Base-by-base conservation (phyloP, 306 rosid species). In the Lathyrus tuberosus region DNA sequence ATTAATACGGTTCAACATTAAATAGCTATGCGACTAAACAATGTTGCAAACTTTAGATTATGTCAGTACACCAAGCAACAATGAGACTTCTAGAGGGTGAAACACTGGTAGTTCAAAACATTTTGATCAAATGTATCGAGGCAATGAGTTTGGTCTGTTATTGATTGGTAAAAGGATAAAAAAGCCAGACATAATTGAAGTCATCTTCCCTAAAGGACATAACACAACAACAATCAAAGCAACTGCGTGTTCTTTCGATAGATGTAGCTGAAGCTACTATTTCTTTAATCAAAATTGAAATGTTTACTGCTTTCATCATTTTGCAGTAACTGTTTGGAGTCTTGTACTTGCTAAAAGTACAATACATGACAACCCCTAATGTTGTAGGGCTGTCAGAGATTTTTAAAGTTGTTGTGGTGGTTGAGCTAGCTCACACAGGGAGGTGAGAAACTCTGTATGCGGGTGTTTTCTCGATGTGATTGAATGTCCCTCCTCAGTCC, bases 91-190 rank as follows among this genome's bases (percentile, higher is more conserved):
- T 37, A 22, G 54, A 53, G 22, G 41, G 15, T 44, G 66, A 56
- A 31, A 53, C 17, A 30, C 30, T 40, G 62, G 44, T 17, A 40
- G 43, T 58, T 72, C 44, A 42, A 47, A 48, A 65, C 63, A 47
- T 38, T 26, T 58, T 31, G 40, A 72, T 16, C 24, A 30, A 72
- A 73, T 51, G 37, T 5, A 42, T 64, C 22, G 13, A 4, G 44
- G 8, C 66, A 62, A 63, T 28, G 58, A 12, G 44, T 33, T 57
- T 72, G 67, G 33, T 54, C 40, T 58, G 73, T 33, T 64, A 10
- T 70, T 64, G 18, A 77, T 65, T 15, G 65, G 76, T 58, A 28
- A 80, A 70, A 49, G 26, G 35, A 78, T 20, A 68, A 78, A 12
- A 66, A 58, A 67, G 24, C 10, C 57, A 46, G 51, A 41, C 59